Base-by-base conservation (phyloP, 1,284 basidiomycete genomes). In the Ceratobasidium sp. region DNA sequence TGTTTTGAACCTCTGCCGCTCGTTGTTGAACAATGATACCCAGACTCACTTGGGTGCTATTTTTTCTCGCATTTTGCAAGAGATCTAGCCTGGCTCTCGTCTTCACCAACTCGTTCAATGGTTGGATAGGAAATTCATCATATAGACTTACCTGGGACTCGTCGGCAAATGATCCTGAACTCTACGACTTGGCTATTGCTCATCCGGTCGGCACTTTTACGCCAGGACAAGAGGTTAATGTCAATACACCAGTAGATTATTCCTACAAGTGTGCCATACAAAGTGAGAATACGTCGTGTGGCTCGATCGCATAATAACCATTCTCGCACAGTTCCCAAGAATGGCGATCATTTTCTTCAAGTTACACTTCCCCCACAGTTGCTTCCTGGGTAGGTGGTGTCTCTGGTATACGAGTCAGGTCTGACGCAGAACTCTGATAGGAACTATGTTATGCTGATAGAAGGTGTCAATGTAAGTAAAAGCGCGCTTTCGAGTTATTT, bases 51-150 rank as follows among this genome's bases (percentile, higher is more conserved):
- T 34, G 30, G 26, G 5, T 70, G 10, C 9, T 46, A 3, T 16
- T 70, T 26, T 58, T 32, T 58, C 53, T 58, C 9, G 34, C 23
- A 70, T 8, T 28, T 39, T 70, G 52, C 26, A 50, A 10, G 30
- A 21, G 39, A 32, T 9, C 12, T n/a, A 26, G 39, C n/a, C 46
- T n/a, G 28, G 65, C 52, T 57, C 55, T 70, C 43, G 32, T 34
- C 10, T 70, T 58, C 28, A 70, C 65, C 28, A 70, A 57, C 32
- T 70, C 65, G 12, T 70, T 70, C 53, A 30, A 57, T 23, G 39
- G 41, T 41, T 70, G 65, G 65, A 50, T 70, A n/a, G 65, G 65
- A 10, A 70, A 70, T 21, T 28, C 65, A 10, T 58, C 65, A 26
- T 58, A 70, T 21, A 48, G 9, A 12, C 26, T 70, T 23, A 48